Conservation (phyloP, 108 stramenopile species). For the Skeletonema potamos region DNA sequence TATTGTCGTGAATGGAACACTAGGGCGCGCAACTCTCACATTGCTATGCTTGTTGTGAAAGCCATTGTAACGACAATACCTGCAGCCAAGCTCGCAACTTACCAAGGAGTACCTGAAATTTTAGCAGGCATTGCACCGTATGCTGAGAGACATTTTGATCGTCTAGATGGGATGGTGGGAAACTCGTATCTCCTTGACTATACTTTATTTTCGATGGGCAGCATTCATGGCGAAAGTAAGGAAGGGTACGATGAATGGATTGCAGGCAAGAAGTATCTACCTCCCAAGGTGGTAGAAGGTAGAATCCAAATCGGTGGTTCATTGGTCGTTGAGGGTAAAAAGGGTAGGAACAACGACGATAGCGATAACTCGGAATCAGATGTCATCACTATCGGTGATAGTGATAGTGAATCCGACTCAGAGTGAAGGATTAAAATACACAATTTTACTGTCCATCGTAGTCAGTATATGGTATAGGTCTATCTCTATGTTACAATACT, state of each 20-base stretch:
- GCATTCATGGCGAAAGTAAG: conserved; percentile 34
- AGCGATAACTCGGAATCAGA: conserved; percentile 48
- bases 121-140: conserved; percentile 81
- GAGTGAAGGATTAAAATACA: neutral
- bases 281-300: conserved; percentile 72
- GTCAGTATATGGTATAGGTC: neutral
- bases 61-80: conserved; percentile 74
- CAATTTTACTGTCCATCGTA: neutral
- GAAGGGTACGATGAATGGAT: conserved; percentile 56
- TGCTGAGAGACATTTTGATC: conserved; percentile 87
- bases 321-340: conserved; percentile 51
- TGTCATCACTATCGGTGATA: conserved; percentile 79
- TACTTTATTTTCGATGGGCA: conserved; percentile 70
- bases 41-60: conserved; percentile 72
- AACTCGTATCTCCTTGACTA: conserved; percentile 80
- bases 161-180: conserved; percentile 72
- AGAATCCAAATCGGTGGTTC: conserved; percentile 78
- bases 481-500: neutral
- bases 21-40: conserved; percentile 74
- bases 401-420: conserved; percentile 34
- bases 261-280: conserved; percentile 63
- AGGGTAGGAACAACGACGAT: conserved; percentile 32
- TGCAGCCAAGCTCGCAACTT: conserved; percentile 56
- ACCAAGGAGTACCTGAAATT: conserved; percentile 71
- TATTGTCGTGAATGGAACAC: conserved; percentile 94